A percentile compares a stretch with the other conserved stretches of the same genome.
These are phyloP conservation scores for Jimgerdemannia flammicorona DNA, from an alignment of 192 early-diverging fungal species.

Conservation along the genomic window DNA sequence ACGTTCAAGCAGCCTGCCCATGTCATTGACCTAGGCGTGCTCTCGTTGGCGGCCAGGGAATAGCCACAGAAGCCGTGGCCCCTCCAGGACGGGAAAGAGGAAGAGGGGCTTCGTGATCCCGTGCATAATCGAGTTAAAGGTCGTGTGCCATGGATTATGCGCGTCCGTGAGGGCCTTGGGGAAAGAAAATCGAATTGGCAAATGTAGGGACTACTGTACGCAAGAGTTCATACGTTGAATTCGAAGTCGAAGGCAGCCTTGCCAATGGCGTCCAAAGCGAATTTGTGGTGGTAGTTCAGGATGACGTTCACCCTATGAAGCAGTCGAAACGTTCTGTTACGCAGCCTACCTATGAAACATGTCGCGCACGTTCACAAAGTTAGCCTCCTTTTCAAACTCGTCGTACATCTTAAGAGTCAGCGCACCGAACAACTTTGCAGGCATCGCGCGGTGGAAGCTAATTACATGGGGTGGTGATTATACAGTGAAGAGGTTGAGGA, in stretches of 20 bases:
- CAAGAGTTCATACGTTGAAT: background rate
- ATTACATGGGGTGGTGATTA: no score
- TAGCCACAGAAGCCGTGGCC: no score
- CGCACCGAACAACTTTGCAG: constrained; percentile 22
- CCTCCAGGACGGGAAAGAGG: constrained; percentile 42
- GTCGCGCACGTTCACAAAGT: constrained; percentile 6
- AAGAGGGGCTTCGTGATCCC: constrained; percentile 22
- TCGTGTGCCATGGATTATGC: no score
- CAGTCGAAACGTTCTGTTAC: no score
- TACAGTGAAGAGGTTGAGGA: no score
- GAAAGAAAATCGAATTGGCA: no score
- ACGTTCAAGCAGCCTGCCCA: no score
- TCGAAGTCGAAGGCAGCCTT: constrained; percentile 15
- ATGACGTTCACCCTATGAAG: no score
- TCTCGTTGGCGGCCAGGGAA: no score
- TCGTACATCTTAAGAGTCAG: constrained; percentile 3
- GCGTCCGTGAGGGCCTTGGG: no score
- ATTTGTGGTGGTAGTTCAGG: background rate
- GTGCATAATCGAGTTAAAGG: background rate
- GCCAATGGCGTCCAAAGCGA: constrained; percentile 15
- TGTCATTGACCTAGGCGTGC: no score
- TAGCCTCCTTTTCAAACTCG: constrained; percentile 3
- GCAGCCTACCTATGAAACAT: constrained; percentile 2
- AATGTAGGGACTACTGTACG: background rate
- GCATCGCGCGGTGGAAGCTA: constrained; percentile 25